A percentile compares a stretch with the other conserved stretches of the same genome.
Conservation (phyloP, 1,139 yeast species). For the Yamadazyma triangularis region DNA sequence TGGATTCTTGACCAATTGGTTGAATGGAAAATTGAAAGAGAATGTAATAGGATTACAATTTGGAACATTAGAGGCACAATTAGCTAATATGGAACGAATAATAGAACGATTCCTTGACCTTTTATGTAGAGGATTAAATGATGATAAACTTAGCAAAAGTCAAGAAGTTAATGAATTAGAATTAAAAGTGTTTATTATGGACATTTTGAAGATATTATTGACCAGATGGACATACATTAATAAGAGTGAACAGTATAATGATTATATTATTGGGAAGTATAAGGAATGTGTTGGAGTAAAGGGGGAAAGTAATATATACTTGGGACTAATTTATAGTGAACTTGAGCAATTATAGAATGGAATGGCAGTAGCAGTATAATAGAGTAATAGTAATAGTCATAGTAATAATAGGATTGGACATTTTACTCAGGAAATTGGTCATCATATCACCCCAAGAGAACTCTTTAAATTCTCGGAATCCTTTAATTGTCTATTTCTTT, state of each 20-base stretch:
- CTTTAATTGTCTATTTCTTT: constrained; percentile 58
- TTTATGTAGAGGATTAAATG: background rate
- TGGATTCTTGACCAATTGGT: constrained; percentile 13
- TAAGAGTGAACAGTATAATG: background rate
- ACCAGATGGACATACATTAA: background rate
- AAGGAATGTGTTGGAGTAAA: no score
- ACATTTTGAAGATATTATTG: background rate
- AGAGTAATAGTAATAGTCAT: no score
- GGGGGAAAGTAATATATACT: no score
- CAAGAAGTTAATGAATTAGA: constrained; percentile 1
- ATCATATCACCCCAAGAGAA: constrained; percentile 28
- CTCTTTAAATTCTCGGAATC: constrained; percentile 65
- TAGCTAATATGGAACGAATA: constrained; percentile 9
- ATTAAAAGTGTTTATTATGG: constrained; percentile 3
- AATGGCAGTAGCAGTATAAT: no score
- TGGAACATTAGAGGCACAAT: constrained; percentile 6
- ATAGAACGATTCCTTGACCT: constrained; percentile 6
- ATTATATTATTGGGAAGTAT: no score
- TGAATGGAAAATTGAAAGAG: constrained; percentile 12
- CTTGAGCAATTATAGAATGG: no score
- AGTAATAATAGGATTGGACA: no score
- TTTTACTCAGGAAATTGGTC: no score
- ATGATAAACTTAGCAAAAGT: background rate
- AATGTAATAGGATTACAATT: constrained; percentile 9
- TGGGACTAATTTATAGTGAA: no score